phyloP scores from a whole-genome alignment of 768 basidiomycete species.

The Mycena rosella region DNA sequence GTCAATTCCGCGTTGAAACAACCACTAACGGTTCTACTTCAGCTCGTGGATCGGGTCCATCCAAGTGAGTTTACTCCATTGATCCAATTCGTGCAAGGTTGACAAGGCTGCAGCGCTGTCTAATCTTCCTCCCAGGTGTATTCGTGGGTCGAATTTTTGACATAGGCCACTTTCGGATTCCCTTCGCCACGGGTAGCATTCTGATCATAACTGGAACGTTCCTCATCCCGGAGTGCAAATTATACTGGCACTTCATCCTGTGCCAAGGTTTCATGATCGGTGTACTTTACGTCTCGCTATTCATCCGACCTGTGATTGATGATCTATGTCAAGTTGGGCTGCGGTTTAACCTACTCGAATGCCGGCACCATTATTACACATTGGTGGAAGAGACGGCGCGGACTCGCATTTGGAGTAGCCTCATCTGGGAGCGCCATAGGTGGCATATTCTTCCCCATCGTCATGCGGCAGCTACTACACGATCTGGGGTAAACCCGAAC shows the following conservation, averaged over 20 bases:
- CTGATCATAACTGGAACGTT: conserved; percentile 1
- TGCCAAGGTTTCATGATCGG: conserved; percentile 2
- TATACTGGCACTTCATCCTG: conserved; percentile 12
- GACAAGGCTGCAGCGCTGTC: neutral
- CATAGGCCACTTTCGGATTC: neutral
- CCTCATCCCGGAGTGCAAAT: neutral
- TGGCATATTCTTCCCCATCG: neutral
- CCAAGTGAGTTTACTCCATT: neutral
- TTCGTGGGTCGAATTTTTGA: neutral
- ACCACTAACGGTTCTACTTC: neutral
- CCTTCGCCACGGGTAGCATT: neutral
- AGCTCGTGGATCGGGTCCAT: conserved; percentile 11
- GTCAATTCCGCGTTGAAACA: neutral
- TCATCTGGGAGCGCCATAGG: neutral
- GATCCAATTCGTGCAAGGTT: neutral
- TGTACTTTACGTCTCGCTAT: neutral
- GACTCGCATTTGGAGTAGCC: neutral
- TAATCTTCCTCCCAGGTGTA: neutral
- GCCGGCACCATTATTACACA: neutral
- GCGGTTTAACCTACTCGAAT: neutral
- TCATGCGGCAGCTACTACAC: too few relatives aligned
- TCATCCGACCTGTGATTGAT: neutral
- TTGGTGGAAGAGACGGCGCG: conserved; percentile 10
- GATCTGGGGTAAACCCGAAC: neutral
- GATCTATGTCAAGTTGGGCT: neutral